These are phyloP conservation scores for Hymenoscyphus salicellus DNA, from an alignment of 2,329 filamentous ascomycete genomes.

Conservation along the genomic window DNA sequence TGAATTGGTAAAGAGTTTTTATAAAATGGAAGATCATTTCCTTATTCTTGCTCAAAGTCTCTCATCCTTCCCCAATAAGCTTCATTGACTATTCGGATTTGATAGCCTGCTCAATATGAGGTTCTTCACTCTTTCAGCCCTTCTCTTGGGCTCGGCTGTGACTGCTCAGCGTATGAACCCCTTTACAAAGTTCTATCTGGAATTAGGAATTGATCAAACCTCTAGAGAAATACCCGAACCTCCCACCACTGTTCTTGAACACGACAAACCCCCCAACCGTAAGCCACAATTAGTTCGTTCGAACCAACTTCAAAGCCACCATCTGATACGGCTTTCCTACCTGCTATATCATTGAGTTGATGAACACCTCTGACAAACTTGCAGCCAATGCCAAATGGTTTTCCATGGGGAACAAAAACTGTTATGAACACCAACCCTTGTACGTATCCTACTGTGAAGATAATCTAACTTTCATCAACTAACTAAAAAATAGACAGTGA, in stretches of 20 bases:
- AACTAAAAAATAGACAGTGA: constrained; percentile 14
- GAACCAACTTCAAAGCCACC: neutral
- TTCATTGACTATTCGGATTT: neutral
- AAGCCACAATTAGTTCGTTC: neutral
- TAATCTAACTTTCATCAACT: neutral
- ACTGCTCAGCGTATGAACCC: constrained; percentile 6
- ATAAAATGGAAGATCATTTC: neutral
- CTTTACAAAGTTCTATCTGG: neutral
- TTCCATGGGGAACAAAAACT: constrained; percentile 50
- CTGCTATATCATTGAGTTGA: neutral
- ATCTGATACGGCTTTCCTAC: neutral
- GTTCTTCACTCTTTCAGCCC: neutral
- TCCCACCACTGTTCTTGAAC: neutral
- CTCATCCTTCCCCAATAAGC: neutral
- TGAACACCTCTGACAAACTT: neutral
- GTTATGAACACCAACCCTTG: constrained; percentile 39
- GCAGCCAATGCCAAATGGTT: constrained; percentile 45
- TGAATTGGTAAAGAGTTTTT: too few species aligned
- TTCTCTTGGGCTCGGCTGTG: constrained; percentile 4
- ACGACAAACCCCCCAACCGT: neutral
- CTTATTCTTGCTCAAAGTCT: neutral
- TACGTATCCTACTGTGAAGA: constrained; percentile 1
- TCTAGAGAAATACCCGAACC: neutral
- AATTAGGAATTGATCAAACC: neutral
- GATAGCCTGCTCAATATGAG: neutral